Base-by-base conservation (phyloP, 2,329 filamentous ascomycete genomes). In the Cladorrhinum sp. region DNA sequence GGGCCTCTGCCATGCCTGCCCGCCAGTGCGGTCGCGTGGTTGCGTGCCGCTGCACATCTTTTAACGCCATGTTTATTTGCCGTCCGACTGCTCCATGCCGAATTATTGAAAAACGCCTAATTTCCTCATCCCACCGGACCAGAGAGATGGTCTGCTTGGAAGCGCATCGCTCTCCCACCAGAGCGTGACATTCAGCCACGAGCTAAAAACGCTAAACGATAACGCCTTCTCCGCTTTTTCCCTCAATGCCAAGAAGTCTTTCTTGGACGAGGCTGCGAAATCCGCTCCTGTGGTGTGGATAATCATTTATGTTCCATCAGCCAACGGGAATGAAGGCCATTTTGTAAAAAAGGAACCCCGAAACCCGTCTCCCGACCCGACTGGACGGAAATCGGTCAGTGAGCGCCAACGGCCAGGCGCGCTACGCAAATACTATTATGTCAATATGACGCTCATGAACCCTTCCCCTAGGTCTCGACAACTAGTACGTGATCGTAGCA, bases 21-120 rank as follows among this genome's bases (percentile, higher is more conserved):
- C 32, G 32, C 23, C 4, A 27, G 29, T 38, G 22, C 45, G 36
- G 52, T 45, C 52, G 29, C 52, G 29, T 55, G 52, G 29, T 55
- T 55, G 16, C 23, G 29, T 53, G 32, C 32, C 29, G 29, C 6
- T 55, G 45, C 45, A 24, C 45, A 49, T 55, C 24, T 36, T 25
- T 36, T n/a, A 18, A 54, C 51, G 13, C 51, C 51, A 50, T 3
- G 9, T 32, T 23, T 41, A 16, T 55, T n/a, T 55, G 32, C 32
- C 13, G 20, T 36, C 22, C 20, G 29, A 9, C 29, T 22, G 16
- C 49, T 45, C 60, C 49, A 29, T 29, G 22, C 48, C 7, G 27
- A 20, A 36, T 54, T 59, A 62, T 62, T 57, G 51, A 50, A 24
- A 32, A 59, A 29, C 22, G 36, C 22, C 23, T 38, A 60, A 59